Evolutionary conservation across 345 rosid genomes (phyloP).

Genomic region (Crucihimalaya himalaica): DNA sequence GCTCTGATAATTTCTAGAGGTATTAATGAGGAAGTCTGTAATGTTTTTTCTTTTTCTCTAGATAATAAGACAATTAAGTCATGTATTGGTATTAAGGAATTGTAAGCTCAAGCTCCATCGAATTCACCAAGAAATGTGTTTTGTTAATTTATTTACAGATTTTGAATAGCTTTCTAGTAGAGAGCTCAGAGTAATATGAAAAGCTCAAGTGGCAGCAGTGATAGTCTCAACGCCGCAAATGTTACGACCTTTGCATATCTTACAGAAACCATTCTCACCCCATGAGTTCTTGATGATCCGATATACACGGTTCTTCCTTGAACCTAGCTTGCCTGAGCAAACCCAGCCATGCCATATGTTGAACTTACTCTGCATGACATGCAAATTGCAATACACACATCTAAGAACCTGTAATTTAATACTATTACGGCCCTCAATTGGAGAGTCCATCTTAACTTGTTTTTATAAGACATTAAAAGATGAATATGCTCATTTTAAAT

Average conservation of each 20-base stretch:
- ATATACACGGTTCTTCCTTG: conserved; percentile 75
- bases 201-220: conserved; percentile 47
- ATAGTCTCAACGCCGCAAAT: conserved; percentile 84
- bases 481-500: background rate
- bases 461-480: background rate
- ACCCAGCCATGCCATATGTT: conserved; percentile 87
- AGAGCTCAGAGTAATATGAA: background rate
- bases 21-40: too few species aligned
- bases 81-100: background rate
- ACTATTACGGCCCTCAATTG: background rate
- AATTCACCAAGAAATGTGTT: background rate
- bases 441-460: background rate
- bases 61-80: background rate
- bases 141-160: background rate
- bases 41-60: background rate
- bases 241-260: conserved; percentile 74
- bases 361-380: background rate
- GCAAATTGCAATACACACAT: background rate
- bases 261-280: conserved; percentile 84
- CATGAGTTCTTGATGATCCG: conserved; percentile 94
- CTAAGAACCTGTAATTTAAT: background rate
- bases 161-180: background rate
- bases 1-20: background rate
- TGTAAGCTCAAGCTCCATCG: background rate
- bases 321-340: conserved; percentile 65